phyloP scores from a whole-genome alignment of 805 yeast species.

The Lipomyces sp. region DNA sequence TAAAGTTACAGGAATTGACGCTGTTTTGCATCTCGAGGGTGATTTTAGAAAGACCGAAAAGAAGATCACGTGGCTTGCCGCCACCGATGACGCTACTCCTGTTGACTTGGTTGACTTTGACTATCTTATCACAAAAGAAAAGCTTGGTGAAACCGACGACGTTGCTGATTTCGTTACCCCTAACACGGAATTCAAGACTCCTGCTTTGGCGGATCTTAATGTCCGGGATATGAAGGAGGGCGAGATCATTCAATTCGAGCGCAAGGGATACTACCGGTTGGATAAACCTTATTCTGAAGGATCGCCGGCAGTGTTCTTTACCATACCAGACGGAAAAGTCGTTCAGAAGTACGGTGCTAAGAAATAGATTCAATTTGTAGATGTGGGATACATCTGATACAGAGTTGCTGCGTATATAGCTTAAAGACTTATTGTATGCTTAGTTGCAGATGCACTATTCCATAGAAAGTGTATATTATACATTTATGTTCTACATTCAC shows the following conservation, averaged over 20 bases:
- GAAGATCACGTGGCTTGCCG: conserved; percentile 94
- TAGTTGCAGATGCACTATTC: not conserved
- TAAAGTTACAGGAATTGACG: conserved; percentile 66
- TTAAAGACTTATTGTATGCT: not conserved
- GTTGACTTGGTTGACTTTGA: conserved; percentile 90
- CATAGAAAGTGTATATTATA: not conserved
- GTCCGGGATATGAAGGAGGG: conserved; percentile 78
- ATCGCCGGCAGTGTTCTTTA: conserved; percentile 75
- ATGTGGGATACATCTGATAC: not conserved
- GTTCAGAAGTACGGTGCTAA: conserved; percentile 77
- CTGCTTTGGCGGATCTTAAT: conserved; percentile 80
- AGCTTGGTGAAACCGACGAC: conserved; percentile 90
- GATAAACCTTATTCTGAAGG: conserved; percentile 63
- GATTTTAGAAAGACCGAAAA: conserved; percentile 96
- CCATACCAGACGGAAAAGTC: conserved; percentile 94
- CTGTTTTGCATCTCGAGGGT: conserved; percentile 86
- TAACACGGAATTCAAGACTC: conserved; percentile 78
- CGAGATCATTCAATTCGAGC: conserved; percentile 90
- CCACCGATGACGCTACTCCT: conserved; percentile 68
- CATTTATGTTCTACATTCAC: conserved; percentile 4
- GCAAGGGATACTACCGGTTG: conserved; percentile 93
- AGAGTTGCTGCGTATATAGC: not conserved
- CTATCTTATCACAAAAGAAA: conserved; percentile 92
- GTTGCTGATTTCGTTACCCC: conserved; percentile 91
- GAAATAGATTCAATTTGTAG: conserved; percentile 43